Conservation (phyloP, 495 filamentous ascomycete species). For the Monascus purpureus region DNA sequence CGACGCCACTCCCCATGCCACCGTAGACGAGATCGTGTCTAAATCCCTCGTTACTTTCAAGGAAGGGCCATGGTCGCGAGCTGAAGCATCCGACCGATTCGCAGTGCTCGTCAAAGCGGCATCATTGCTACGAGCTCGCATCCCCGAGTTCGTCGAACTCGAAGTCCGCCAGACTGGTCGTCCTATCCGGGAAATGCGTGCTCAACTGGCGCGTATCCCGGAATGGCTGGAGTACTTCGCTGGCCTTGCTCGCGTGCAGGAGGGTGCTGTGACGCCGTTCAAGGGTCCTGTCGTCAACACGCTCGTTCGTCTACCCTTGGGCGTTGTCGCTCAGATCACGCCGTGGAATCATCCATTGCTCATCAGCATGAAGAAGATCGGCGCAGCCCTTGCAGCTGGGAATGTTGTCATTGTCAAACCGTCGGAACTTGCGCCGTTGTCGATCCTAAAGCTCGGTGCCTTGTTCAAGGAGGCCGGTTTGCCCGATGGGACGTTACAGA, state of each 20-base stretch:
- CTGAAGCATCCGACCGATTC: constrained; percentile 37
- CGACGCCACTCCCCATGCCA: constrained; percentile 33
- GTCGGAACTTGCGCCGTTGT: constrained; percentile 46
- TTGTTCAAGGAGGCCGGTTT: constrained; percentile 40
- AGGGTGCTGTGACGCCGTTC: constrained; percentile 46
- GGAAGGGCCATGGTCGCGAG: constrained; percentile 43
- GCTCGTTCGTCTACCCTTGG: constrained; percentile 44
- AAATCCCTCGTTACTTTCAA: constrained; percentile 36
- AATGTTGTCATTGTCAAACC: constrained; percentile 50
- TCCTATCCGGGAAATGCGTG: constrained; percentile 48
- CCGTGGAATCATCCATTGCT: constrained; percentile 54
- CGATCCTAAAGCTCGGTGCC: constrained; percentile 34
- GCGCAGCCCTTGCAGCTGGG: constrained; percentile 45
- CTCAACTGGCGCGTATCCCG: constrained; percentile 45
- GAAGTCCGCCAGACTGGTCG: constrained; percentile 51
- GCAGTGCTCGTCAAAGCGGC: constrained; percentile 44
- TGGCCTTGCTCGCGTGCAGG: constrained; percentile 42
- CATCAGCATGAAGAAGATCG: constrained; percentile 50
- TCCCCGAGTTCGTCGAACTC: constrained; percentile 37
- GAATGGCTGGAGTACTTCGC: constrained; percentile 56
- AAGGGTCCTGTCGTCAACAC: constrained; percentile 48
- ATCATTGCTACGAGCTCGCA: constrained; percentile 28
- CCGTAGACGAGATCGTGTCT: constrained; percentile 30
- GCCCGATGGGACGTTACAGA: constrained; percentile 42
- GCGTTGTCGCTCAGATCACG: constrained; percentile 49